Evolutionary conservation across 257 asterid species (phyloP).

Genomic region (Osmanthus fragrans): DNA sequence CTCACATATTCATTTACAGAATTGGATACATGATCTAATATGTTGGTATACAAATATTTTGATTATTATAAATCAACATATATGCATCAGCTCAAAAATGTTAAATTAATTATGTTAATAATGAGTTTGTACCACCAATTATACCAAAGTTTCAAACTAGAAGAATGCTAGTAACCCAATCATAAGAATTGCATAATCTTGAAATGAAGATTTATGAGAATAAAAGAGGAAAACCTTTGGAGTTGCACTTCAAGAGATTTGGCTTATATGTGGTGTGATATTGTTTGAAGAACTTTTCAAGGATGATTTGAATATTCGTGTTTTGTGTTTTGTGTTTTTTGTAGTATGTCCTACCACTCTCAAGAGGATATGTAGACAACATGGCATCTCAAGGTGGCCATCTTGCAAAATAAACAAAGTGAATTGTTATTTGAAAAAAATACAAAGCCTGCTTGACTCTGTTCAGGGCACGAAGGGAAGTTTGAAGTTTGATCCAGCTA

Average conservation of each 20-base stretch:
- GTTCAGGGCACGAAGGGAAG: constrained; percentile 69
- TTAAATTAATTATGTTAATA: too few relatives aligned
- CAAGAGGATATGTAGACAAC: constrained; percentile 74
- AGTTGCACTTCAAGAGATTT: neutral
- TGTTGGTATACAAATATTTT: neutral
- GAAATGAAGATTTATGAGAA: neutral
- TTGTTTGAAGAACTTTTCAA: neutral
- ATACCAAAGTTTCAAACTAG: neutral
- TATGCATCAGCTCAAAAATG: neutral
- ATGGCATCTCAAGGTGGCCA: constrained; percentile 87
- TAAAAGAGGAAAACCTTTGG: neutral
- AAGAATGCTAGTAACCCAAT: neutral
- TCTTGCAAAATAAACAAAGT: constrained; percentile 80
- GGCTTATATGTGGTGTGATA: neutral
- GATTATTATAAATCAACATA: neutral
- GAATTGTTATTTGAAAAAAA: constrained; percentile 61
- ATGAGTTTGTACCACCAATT: neutral
- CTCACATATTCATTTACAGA: neutral
- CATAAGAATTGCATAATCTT: neutral
- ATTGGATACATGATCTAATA: neutral
- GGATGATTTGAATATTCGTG: neutral
- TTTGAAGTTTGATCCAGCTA: constrained; percentile 52
- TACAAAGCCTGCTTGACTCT: constrained; percentile 64
- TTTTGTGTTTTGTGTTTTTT: constrained; percentile 1
- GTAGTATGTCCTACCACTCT: constrained; percentile 83